Evolutionary conservation across 1,139 yeast genomes (phyloP), one percentile per base, ranked within the genome.

Genomic region (Magnusiomyces fungicola): DNA sequence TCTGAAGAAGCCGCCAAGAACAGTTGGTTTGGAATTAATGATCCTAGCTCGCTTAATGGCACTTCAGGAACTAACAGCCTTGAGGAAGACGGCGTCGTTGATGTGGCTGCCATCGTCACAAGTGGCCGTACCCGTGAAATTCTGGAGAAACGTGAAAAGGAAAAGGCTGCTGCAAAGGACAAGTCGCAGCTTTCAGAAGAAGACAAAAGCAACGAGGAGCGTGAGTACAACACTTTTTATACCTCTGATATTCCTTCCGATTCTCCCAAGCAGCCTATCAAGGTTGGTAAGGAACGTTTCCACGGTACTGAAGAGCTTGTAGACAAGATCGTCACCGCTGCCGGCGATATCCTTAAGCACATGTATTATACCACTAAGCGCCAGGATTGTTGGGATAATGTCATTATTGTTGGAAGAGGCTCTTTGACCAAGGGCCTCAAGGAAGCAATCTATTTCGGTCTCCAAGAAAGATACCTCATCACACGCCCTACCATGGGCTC

Each of bases 71-170:
- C 67, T 22, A 53, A 50, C 33, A 64, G 62, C 3, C 53, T 61
- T 25, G 73, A 69, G 4, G 80, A 76, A 12, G 94, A 84, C 33
- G 92, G 87, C 43, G 79, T 81, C 2, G 75, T 88, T 47, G 97
- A 92, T 65, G 90, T 92, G 45, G 97, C 97, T 1, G 88, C 88
- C 39, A 80, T 89, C 58, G 95, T 92, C 7, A 79, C 95, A 0
- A 81, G 87, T 53, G 87, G 81, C 10, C 75, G 81, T 56, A 78
- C 87, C 1, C 73, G 83, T 51, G 88, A 82, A 60, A 71, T 81
- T 34, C 66, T 83, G 48, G 84, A 76, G 48, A 79, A 77, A 58
- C 73, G 80, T 47, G 83, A 78, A 57, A 70, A 68, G 50, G 71
- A 73, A 50, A 71, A 70, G 48, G 46, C 37, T 24, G 38, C 18